Conservation (phyloP, 306 rosid species). For the Urtica urens region DNA sequence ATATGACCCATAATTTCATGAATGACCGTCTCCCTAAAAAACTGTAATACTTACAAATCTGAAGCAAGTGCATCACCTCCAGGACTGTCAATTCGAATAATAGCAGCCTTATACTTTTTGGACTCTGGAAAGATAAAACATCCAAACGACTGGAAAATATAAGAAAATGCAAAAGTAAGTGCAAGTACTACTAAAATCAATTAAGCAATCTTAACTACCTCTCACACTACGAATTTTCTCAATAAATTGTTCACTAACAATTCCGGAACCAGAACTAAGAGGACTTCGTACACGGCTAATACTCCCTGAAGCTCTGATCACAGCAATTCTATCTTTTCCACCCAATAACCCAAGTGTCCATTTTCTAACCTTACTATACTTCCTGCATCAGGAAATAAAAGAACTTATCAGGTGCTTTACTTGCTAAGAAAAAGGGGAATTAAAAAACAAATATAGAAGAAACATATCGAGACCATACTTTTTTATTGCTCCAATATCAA, state of each 20-base stretch:
- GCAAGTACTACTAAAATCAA: conserved; percentile 11
- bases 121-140: conserved; percentile 45
- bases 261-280: conserved; percentile 53
- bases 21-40: too few species aligned
- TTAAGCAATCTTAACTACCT: conserved; percentile 33
- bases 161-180: not conserved
- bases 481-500: too few species aligned
- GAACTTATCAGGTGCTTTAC: too few species aligned
- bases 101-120: conserved; percentile 71
- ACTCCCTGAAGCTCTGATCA: conserved; percentile 88
- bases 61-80: conserved; percentile 99
- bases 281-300: conserved; percentile 58
- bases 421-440: too few species aligned
- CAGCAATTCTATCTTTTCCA: conserved; percentile 73
- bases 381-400: conserved; percentile 44
- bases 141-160: conserved; percentile 5
- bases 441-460: too few species aligned
- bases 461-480: too few species aligned
- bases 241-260: conserved; percentile 72
- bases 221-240: conserved; percentile 78
- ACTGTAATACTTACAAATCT: conserved; percentile 97
- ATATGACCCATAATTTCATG: too few species aligned
- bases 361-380: conserved; percentile 62
- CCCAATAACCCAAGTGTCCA: conserved; percentile 77
- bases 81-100: conserved; percentile 94